A percentile compares a stretch with the other conserved stretches of the same genome.
Conservation (phyloP, 495 filamentous ascomycete genomes). For the Apodospora peruviana region DNA sequence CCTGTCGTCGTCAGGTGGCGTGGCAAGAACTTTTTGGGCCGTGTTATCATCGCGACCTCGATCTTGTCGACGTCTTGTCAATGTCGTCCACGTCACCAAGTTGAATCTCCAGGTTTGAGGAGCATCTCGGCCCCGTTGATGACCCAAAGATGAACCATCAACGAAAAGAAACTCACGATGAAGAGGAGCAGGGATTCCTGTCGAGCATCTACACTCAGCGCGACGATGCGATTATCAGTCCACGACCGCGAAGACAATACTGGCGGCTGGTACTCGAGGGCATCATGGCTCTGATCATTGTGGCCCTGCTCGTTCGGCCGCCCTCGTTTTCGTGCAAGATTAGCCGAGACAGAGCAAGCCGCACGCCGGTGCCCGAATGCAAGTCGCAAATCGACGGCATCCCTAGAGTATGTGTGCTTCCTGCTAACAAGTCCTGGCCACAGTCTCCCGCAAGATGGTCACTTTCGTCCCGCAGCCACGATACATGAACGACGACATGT, state of each 20-base stretch:
- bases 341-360: background rate
- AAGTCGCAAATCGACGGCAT: background rate
- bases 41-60: background rate
- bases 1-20: background rate
- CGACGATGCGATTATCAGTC: conserved; percentile 1
- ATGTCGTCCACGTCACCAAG: background rate
- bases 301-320: background rate
- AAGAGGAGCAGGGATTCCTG: conserved; percentile 31
- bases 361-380: background rate
- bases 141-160: background rate
- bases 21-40: background rate
- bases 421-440: background rate
- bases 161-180: conserved; percentile 5
- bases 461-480: conserved; percentile 32
- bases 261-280: conserved; percentile 12
- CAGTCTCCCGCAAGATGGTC: conserved; percentile 39
- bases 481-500: conserved; percentile 41
- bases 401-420: background rate
- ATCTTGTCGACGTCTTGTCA: background rate
- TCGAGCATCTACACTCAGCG: background rate
- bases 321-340: background rate
- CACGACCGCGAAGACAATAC: conserved; percentile 10
- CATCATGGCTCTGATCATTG: background rate
- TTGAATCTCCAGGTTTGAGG: background rate
- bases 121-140: background rate